Base-by-base conservation (phyloP, 371 early-diverging fungal species). In the Paraphysoderma sedebokerense region DNA sequence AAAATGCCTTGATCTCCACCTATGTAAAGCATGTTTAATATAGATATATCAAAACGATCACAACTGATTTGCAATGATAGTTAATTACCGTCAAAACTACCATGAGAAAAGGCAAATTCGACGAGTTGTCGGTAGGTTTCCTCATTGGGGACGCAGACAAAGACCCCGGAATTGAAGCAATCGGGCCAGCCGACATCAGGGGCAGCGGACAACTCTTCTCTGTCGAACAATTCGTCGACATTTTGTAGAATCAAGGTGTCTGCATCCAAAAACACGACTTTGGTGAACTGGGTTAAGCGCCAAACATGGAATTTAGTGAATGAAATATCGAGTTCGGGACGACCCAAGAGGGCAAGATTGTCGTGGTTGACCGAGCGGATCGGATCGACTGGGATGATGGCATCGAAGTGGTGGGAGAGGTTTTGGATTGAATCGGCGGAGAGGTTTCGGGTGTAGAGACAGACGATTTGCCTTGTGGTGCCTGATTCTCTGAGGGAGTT, bases 1-100 rank as follows among this genome's bases (percentile, higher is more conserved):
- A 95, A 67, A 40, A 95, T 56, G 1, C 96, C 96, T 61, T 95
- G 96, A 60, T 95, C 96, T 44, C 88, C 95, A 50, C 92, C 92
- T 83, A 55, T 4, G 23, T 13, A 3, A 28, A 22, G 20, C 38
- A 35, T 15, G 54, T n/a, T n/a, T n/a, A n/a, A n/a, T n/a, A n/a
- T n/a, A n/a, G n/a, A n/a, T n/a, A n/a, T n/a, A n/a, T n/a, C n/a
- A n/a, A n/a, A n/a, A n/a, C n/a, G 58, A 12, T 23, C 19, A 22
- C 38, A 23, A 6, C 26, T 12, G 29, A 27, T 13, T 17, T 39
- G 29, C 54, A 49, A 46, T 32, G 38, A 52, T 1, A 41, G 24
- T 7, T 5, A 47, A 34, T 56, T 62, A 77, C 83, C 85, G 59
- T 86, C 91, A 67, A 85, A 86, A 17, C 79, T 75, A 3, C 82